These are phyloP conservation scores for Beauveria sp. DNA, from an alignment of 2,329 filamentous ascomycete genomes.

Conservation along the genomic window DNA sequence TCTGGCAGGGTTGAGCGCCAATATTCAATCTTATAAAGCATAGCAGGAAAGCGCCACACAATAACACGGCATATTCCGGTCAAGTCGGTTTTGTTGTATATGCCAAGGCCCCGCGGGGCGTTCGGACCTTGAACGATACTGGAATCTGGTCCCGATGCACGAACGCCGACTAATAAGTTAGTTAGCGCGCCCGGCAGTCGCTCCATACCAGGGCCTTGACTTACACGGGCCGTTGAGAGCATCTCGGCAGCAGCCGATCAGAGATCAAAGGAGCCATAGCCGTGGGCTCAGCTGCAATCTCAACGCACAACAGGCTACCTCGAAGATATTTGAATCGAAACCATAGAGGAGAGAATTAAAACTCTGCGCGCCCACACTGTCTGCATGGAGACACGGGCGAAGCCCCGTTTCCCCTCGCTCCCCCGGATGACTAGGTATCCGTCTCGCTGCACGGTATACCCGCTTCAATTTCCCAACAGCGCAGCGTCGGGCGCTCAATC, in stretches of 20 bases:
- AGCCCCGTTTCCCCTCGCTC: no score
- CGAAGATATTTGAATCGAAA: no score
- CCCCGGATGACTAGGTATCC: background rate
- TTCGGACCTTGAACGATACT: background rate
- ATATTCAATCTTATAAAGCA: background rate
- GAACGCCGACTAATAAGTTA: background rate
- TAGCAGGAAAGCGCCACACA: background rate
- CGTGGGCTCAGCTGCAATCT: no score
- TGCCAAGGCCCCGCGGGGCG: background rate
- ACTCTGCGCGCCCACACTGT: no score
- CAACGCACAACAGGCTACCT: no score
- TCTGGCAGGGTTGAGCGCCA: background rate
- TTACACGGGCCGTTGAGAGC: background rate
- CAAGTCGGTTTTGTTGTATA: background rate
- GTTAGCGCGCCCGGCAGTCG: background rate
- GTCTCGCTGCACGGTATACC: background rate
- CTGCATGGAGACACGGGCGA: no score
- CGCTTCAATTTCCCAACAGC: background rate
- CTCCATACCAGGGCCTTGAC: background rate
- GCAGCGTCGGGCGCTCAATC: background rate
- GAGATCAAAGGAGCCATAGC: no score
- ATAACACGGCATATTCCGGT: background rate
- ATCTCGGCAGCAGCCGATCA: no score
- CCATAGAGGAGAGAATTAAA: no score
- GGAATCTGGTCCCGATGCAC: background rate